Percentiles rank a stretch among this genome's conserved stretches.
These are phyloP conservation scores for Monosporozyma aquatica DNA, from an alignment of 805 yeast species.

Conservation along the genomic window DNA sequence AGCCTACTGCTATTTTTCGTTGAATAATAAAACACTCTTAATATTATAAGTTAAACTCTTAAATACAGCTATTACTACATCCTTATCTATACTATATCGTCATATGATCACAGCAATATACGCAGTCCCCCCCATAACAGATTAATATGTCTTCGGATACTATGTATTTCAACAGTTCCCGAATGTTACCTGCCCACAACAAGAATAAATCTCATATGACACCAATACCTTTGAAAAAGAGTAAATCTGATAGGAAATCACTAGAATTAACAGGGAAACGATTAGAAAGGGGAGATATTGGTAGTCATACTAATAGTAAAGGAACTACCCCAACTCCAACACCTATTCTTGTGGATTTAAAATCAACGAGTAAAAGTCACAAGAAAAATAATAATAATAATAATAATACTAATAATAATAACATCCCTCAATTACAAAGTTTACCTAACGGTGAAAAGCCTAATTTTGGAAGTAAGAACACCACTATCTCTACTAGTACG, in stretches of 20 bases:
- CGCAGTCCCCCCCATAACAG: no score
- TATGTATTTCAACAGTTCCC: conserved; percentile 27
- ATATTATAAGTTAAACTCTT: no score
- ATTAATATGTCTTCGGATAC: conserved; percentile 26
- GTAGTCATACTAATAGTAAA: neutral
- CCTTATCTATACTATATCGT: no score
- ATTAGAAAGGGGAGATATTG: no score
- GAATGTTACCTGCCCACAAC: conserved; percentile 21
- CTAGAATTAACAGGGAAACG: conserved; percentile 3
- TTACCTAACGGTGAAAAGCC: conserved; percentile 30
- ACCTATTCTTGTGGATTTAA: neutral
- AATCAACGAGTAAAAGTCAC: no score
- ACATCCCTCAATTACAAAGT: conserved; percentile 21
- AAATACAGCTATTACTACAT: no score
- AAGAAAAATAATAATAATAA: no score
- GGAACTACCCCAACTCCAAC: neutral
- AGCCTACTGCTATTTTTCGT: no score
- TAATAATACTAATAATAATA: no score
- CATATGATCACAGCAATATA: no score
- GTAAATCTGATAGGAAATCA: neutral
- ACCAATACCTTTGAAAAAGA: neutral
- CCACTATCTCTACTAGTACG: no score
- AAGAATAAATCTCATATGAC: conserved; percentile 17
- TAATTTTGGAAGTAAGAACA: conserved; percentile 21
- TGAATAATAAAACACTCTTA: no score